Evolutionary conservation across 495 filamentous ascomycete species (phyloP).

Genomic region (Evernia prunastri): DNA sequence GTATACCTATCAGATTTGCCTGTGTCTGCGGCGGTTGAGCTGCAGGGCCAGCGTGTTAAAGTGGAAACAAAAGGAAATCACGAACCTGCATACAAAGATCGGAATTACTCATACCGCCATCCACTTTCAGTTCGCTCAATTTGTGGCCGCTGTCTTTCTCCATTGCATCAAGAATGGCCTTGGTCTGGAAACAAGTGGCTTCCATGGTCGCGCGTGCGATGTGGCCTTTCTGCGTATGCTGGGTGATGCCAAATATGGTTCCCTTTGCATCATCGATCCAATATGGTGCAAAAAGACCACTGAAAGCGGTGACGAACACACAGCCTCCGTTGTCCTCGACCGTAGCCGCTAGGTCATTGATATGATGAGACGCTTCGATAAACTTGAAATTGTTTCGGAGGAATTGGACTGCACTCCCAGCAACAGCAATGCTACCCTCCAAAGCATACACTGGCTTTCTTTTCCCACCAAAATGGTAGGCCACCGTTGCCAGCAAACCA

Average conservation of each 20-base stretch:
- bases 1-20: conserved; percentile 83
- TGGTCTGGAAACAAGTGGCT: conserved; percentile 91
- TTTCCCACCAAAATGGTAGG: conserved; percentile 67
- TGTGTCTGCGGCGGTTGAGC: conserved; percentile 54
- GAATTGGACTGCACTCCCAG: conserved; percentile 84
- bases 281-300: conserved; percentile 93
- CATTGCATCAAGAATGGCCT: conserved; percentile 93
- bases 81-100: conserved; percentile 88
- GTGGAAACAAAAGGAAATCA: conserved; percentile 16
- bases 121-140: conserved; percentile 72
- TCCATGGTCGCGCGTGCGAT: conserved; percentile 92
- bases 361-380: conserved; percentile 66
- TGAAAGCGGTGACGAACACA: conserved; percentile 93
- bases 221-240: conserved; percentile 82
- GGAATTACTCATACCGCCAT: conserved; percentile 92
- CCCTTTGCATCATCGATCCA: conserved; percentile 97
- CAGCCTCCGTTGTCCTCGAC: conserved; percentile 89
- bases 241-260: conserved; percentile 83
- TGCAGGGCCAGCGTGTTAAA: background rate
- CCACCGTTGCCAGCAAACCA: conserved; percentile 82
- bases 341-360: conserved; percentile 72
- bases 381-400: conserved; percentile 87
- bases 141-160: conserved; percentile 79
- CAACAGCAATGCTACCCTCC: conserved; percentile 89
- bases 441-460: conserved; percentile 78